Base-by-base conservation (phyloP, 2,329 filamentous ascomycete species). In the Diaporthe sp. region DNA sequence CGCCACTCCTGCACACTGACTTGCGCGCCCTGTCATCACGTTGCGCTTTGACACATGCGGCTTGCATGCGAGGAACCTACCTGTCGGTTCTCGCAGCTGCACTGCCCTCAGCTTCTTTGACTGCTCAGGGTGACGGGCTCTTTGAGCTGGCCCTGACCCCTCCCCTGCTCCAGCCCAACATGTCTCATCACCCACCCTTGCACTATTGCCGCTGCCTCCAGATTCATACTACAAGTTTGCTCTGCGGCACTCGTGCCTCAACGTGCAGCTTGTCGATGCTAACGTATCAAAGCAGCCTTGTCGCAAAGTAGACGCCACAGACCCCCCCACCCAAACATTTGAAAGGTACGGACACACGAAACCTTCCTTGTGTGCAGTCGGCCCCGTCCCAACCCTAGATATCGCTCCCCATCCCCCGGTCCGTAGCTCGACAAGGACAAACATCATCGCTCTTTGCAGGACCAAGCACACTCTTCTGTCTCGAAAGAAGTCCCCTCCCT, bases 141-240 rank as follows among this genome's bases (percentile, higher is more conserved):
- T 73, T 77, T 77, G 76, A 73, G 49, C 70, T 73, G 42, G 60
- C 42, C 20, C 22, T 31, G 28, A 13, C 61, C 65, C 70, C 63
- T 63, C 47, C 75, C 70, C 61, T 76, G 75, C 75, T 58, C 71
- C 57, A 47, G 72, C 58, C 58, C 68, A 61, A 71, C 70, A 75
- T 77, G 76, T 77, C 74, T 77, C 76, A 77, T 63, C 70, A 65
- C 70, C 73, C 75, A 63, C 63, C 73, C 76, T 75, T 75, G 60
- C 67, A 68, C 72, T 17, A 28, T 49, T 61, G 57, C 61, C 20
- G 42, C 17, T 51, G 72, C 60, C 42, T 68, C 65, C 37, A 25
- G 47, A 25, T 39, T 47, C 42, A 68, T 25, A 28, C 72, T 39
- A 68, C 72, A 44, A 39, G 37, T 47, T 39, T 71, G 67, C 51